Conservation (phyloP, 169 alveolate species). For the Cardiosporidium cionae region DNA sequence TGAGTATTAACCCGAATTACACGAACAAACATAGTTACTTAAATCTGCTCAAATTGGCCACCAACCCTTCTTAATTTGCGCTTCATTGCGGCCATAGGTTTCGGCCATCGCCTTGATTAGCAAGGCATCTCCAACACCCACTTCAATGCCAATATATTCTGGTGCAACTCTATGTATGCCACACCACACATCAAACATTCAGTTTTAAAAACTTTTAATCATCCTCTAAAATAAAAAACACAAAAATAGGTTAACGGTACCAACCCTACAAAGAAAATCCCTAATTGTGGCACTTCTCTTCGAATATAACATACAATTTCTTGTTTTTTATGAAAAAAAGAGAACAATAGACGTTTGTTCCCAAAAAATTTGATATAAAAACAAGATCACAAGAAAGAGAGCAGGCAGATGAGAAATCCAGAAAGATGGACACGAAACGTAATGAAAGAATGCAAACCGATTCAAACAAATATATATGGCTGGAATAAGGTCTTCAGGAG, state of each 20-base stretch:
- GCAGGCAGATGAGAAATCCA: background rate
- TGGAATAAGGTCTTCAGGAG: constrained; percentile 66
- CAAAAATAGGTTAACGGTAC: no score
- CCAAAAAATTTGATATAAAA: no score
- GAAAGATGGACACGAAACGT: background rate
- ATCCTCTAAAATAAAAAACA: no score
- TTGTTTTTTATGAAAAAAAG: no score
- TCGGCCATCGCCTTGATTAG: constrained; percentile 86
- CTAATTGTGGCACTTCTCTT: no score
- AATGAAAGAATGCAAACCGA: constrained; percentile 30
- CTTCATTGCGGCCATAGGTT: constrained; percentile 82
- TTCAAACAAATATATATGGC: constrained; percentile 65
- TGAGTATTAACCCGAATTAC: no score
- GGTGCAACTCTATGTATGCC: constrained; percentile 44
- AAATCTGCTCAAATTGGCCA: no score
- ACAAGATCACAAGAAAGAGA: background rate
- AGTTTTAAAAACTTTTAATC: background rate
- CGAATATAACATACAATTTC: no score
- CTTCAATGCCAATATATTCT: constrained; percentile 78
- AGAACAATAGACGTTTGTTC: no score
- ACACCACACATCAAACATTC: constrained; percentile 53
- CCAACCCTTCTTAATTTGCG: constrained; percentile 77
- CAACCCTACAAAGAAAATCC: no score
- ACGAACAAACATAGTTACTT: no score
- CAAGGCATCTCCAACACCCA: constrained; percentile 93